phyloP scores from a whole-genome alignment of 2,329 filamentous ascomycete species.

The Magnaporthiopsis rhizophila region DNA sequence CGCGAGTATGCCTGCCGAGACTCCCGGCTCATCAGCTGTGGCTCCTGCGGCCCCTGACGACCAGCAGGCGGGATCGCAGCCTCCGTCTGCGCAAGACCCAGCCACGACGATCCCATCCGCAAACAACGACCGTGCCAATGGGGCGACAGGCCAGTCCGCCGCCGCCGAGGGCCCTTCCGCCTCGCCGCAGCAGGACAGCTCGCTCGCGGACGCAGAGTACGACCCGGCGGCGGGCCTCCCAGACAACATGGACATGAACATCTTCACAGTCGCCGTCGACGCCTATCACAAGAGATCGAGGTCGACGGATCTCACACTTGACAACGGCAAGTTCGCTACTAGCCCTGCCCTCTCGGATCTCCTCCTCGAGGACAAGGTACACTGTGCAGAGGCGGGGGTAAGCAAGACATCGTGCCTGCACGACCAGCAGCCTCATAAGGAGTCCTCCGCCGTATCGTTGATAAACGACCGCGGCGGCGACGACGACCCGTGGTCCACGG shows the following conservation, averaged over 20 bases:
- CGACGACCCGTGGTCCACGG: no score
- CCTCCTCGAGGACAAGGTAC: not conserved
- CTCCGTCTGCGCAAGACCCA: no score
- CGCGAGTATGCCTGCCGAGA: not conserved
- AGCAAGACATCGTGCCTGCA: not conserved
- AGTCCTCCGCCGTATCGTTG: not conserved
- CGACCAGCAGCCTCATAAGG: not conserved
- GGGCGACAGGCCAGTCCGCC: no score
- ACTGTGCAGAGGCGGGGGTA: not conserved
- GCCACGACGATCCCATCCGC: no score
- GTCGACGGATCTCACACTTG: not conserved
- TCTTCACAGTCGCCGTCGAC: not conserved
- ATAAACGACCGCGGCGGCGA: not conserved
- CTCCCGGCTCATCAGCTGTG: not conserved
- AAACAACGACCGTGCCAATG: no score
- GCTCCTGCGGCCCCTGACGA: not conserved
- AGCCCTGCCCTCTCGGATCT: not conserved
- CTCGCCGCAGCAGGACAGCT: not conserved
- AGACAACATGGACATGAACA: not conserved
- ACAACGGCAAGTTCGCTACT: not conserved
- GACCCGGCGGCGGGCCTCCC: not conserved
- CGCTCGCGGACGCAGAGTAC: not conserved
- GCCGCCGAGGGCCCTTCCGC: not conserved
- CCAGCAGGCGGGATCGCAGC: not conserved
- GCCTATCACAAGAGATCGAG: not conserved